Evolutionary conservation across 768 basidiomycete genomes (phyloP).

Genomic region (Hypholoma fasciculare): DNA sequence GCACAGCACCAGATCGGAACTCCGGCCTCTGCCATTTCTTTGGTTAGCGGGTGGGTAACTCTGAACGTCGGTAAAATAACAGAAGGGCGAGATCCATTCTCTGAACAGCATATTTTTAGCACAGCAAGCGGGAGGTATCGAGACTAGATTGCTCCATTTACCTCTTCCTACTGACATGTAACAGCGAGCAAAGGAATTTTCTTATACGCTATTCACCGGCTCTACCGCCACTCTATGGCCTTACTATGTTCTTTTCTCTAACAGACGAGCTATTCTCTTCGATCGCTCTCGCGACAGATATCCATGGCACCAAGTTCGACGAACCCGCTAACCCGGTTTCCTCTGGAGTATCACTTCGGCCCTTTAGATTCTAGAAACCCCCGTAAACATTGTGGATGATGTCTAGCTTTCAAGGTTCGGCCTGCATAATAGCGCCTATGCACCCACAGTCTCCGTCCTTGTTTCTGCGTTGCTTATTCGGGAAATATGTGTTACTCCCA

Average conservation of each 20-base stretch:
- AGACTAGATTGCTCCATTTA: no score
- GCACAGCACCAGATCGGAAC: no score
- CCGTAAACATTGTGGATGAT: slow-evolving; percentile 52
- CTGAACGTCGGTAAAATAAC: slow-evolving; percentile 52
- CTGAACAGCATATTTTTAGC: slow-evolving; percentile 57
- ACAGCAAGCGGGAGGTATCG: background rate
- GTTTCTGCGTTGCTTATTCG: no score
- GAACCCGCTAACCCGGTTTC: slow-evolving; percentile 52
- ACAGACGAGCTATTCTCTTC: slow-evolving; percentile 63
- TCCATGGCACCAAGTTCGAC: slow-evolving; percentile 59
- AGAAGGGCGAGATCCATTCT: slow-evolving; percentile 59
- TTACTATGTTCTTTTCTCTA: background rate
- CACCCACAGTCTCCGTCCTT: no score
- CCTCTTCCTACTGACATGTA: slow-evolving; percentile 17
- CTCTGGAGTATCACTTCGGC: no score
- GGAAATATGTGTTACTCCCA: slow-evolving; percentile 38
- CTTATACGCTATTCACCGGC: slow-evolving; percentile 19
- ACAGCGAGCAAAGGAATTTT: no score
- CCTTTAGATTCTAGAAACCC: no score
- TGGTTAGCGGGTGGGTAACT: slow-evolving; percentile 19
- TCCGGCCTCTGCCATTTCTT: no score
- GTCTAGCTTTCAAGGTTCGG: slow-evolving; percentile 55
- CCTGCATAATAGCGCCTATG: slow-evolving; percentile 42
- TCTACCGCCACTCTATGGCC: slow-evolving; percentile 20
- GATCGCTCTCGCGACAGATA: slow-evolving; percentile 59